Percentiles rank a stretch among this genome's conserved stretches.
These are phyloP conservation scores for Claviceps africana DNA, from an alignment of 2,329 filamentous ascomycete genomes.

Conservation along the genomic window DNA sequence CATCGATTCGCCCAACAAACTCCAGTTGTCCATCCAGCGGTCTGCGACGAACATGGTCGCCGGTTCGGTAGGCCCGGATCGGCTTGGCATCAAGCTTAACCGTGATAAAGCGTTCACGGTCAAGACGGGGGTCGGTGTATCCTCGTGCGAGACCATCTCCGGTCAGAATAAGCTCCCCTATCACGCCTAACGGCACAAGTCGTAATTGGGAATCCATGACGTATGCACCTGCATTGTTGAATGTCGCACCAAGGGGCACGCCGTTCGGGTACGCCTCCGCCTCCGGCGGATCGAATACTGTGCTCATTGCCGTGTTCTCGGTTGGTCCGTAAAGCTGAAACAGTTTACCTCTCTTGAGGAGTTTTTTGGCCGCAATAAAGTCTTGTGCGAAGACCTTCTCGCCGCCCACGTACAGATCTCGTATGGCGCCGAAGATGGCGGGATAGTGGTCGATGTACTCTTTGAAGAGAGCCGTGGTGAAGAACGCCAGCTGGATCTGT, in stretches of 20 bases:
- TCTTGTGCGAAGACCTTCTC: background rate
- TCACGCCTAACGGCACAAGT: conserved; percentile 12
- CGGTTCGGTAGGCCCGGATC: conserved; percentile 13
- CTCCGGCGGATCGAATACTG: background rate
- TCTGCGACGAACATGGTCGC: conserved; percentile 13
- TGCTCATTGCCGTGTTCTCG: background rate
- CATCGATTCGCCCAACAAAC: conserved; percentile 16
- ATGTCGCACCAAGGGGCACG: background rate
- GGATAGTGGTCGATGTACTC: background rate
- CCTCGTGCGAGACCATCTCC: conserved; percentile 14
- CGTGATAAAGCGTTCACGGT: conserved; percentile 9
- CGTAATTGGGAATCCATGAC: conserved; percentile 12
- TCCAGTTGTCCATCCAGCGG: conserved; percentile 12
- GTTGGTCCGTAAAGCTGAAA: conserved; percentile 7
- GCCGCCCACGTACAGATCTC: background rate
- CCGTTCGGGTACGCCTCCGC: background rate
- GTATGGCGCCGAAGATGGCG: background rate
- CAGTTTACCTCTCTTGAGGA: background rate
- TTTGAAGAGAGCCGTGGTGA: conserved; percentile 1
- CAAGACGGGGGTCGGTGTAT: conserved; percentile 8
- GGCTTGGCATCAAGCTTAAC: conserved; percentile 2
- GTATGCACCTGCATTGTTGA: conserved; percentile 6
- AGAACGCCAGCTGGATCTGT: background rate
- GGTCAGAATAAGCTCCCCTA: conserved; percentile 16
- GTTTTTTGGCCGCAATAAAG: background rate